phyloP scores from a whole-genome alignment of 495 filamentous ascomycete species.

The Opeltia flavorubescens region DNA sequence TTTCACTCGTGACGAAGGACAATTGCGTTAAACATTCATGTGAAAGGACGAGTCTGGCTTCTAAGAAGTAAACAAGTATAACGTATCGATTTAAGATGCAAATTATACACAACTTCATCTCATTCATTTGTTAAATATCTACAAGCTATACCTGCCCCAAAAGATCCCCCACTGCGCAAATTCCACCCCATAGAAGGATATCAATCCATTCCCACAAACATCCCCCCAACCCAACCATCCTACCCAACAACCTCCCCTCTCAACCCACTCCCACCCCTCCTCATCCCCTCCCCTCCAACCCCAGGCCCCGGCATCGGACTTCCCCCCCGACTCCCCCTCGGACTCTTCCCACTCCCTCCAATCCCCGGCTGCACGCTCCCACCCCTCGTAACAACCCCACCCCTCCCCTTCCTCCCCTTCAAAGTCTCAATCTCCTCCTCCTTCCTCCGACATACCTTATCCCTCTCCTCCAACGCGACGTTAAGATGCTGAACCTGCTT shows the following conservation, averaged over 20 bases:
- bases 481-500: constrained; percentile 37
- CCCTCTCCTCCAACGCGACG: constrained; percentile 21
- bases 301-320: not conserved
- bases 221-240: not conserved
- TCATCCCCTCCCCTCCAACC: constrained; percentile 6
- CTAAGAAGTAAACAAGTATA: too few species aligned
- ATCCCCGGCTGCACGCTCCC: constrained; percentile 13
- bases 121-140: not conserved
- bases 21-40: too few species aligned
- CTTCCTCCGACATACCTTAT: constrained; percentile 39
- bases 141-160: not conserved
- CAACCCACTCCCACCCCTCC: not conserved
- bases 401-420: constrained; percentile 34
- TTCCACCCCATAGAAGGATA: not conserved
- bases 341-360: constrained; percentile 13
- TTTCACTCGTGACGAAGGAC: too few species aligned
- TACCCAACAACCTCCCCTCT: not conserved
- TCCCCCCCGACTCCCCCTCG: constrained; percentile 5
- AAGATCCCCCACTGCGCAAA: not conserved
- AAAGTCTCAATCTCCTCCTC: constrained; percentile 52
- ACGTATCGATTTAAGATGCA: too few species aligned
- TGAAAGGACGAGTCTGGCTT: too few species aligned
- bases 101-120: too few species aligned
- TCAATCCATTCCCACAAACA: not conserved
- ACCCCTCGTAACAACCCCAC: constrained; percentile 11